Evolutionary conservation across 2,329 filamentous ascomycete genomes (phyloP).

Genomic region (Neofusicoccum kwambonambiense): DNA sequence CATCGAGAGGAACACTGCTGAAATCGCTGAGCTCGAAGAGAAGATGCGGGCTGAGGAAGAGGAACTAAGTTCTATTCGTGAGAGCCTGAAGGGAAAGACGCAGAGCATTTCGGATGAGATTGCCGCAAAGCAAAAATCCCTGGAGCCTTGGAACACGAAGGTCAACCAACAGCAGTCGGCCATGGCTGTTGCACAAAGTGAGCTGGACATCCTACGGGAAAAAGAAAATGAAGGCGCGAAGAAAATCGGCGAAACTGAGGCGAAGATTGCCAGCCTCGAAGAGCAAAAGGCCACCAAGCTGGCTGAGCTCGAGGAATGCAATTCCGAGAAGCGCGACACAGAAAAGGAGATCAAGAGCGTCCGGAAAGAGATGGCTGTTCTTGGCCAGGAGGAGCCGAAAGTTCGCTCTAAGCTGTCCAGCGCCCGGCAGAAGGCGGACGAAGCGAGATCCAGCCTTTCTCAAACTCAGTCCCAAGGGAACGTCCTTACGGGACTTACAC

Average conservation of each 20-base stretch:
- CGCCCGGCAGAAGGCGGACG: conserved; percentile 90
- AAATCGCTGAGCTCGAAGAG: conserved; percentile 73
- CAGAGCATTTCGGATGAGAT: conserved; percentile 93
- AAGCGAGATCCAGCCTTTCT: conserved; percentile 85
- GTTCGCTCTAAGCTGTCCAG: conserved; percentile 82
- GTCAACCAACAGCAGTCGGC: conserved; percentile 94
- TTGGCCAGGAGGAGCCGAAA: conserved; percentile 75
- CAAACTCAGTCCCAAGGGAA: conserved; percentile 91
- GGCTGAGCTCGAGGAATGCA: conserved; percentile 72
- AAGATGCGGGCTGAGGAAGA: conserved; percentile 76
- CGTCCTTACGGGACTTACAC: conserved; percentile 87
- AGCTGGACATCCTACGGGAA: conserved; percentile 86
- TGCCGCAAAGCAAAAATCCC: conserved; percentile 82
- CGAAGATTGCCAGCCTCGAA: conserved; percentile 73
- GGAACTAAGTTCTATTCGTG: conserved; percentile 78
- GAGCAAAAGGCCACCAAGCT: conserved; percentile 69
- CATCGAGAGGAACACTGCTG: conserved; percentile 71
- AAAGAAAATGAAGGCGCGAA: conserved; percentile 84
- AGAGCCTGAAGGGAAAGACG: conserved; percentile 90
- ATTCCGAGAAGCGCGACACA: conserved; percentile 68
- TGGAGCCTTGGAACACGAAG: conserved; percentile 96
- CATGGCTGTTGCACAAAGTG: conserved; percentile 91
- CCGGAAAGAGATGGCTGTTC: conserved; percentile 68
- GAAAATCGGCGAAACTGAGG: conserved; percentile 77
- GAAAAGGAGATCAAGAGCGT: conserved; percentile 73